A percentile compares a stretch with the other conserved stretches of the same genome.
Conservation (phyloP, 1,284 basidiomycete species). For the Irpex sp. region DNA sequence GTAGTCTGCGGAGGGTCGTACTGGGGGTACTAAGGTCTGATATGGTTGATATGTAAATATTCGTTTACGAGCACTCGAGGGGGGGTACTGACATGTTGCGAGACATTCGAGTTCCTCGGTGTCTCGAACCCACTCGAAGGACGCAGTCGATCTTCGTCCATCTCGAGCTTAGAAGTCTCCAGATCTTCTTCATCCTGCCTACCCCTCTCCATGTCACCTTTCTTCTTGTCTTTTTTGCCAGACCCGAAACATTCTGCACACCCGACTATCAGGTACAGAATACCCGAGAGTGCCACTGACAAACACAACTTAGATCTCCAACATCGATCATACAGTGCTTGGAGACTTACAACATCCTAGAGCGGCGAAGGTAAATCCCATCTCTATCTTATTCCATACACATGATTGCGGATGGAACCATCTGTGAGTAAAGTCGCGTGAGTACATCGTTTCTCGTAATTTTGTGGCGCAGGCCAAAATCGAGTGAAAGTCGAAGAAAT, state of each 20-base stretch:
- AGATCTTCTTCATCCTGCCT: neutral
- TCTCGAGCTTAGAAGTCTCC: neutral
- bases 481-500: too few relatives aligned
- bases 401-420: neutral
- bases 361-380: neutral
- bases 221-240: neutral
- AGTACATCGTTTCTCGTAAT: too few relatives aligned
- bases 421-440: neutral
- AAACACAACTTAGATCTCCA: neutral
- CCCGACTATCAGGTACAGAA: neutral
- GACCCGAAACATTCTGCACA: neutral
- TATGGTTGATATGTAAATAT: neutral
- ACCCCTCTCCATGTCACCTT: neutral
- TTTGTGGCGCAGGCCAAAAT: too few relatives aligned
- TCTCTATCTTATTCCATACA: neutral
- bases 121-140: neutral
- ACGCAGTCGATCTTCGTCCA: neutral
- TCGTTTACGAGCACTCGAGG: too few relatives aligned
- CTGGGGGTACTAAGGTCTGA: neutral
- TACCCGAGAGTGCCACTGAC: neutral
- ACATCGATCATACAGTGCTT: too few relatives aligned
- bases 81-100: neutral
- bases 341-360: neutral
- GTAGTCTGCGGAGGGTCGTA: neutral
- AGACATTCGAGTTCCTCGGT: neutral